Base-by-base conservation (phyloP, 2,329 filamentous ascomycete species). In the Furcasterigmium sp. region DNA sequence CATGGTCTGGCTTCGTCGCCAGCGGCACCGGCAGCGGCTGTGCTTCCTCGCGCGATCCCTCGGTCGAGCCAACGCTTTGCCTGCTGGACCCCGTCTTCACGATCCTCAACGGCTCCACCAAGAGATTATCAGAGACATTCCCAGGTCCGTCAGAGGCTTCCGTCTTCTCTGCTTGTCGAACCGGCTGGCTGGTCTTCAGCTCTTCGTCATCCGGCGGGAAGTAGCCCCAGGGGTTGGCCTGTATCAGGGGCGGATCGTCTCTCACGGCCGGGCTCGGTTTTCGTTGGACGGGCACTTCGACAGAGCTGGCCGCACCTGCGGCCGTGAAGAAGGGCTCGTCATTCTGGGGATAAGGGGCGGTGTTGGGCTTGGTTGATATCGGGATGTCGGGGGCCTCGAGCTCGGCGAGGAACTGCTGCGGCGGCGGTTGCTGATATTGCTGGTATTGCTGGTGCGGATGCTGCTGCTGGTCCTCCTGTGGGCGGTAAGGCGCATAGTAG, bases 151-250 rank as follows among this genome's bases (percentile, higher is more conserved):
- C 23, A 26, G 23, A 11, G 7, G 23, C 23, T 26, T 11, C 23
- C 23, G 23, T 13, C 30, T 34, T 17, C 32, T 35, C n/a, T 2
- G 17, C 32, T 18, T 15, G n/a, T 17, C 10, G n/a, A 3, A 17
- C 15, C 8, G 32, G 15, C 4, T 15, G 4, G 15, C 8, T 19
- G n/a, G 32, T 6, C n/a, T 35, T 44, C 37, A 18, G 11, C 7
- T 26, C 23, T 26, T 26, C 17, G 20, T 44, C 37, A 18, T 46
- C 41, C 6, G 26, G 37, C 14, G 49, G 38, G 44, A 49, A 51
- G 47, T 48, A 50, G 5, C 48, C 48, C 48, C 48, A 49, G 14
- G 47, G 48, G 20, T 51, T 51, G 19, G 48, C 48, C 35, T 49
- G 48, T n/a, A 39, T n/a, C n/a, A n/a, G 7, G 15, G 41, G 36